Evolutionary conservation across 2,329 filamentous ascomycete genomes (phyloP).

Genomic region (Fusarium tjaetaba): DNA sequence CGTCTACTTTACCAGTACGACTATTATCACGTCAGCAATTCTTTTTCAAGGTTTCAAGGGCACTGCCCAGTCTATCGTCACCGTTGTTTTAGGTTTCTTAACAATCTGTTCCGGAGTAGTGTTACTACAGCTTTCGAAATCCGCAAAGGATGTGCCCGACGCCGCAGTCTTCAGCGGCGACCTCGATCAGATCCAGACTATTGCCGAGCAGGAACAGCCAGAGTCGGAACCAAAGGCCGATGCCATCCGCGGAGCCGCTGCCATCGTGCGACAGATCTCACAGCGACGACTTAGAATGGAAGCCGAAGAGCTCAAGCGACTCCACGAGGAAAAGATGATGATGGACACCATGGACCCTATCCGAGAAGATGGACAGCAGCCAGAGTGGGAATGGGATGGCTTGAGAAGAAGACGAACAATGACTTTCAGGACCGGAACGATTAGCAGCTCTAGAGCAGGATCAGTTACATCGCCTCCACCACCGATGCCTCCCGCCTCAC

Average conservation of each 20-base stretch:
- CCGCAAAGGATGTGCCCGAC: constrained; percentile 96
- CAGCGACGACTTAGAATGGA: constrained; percentile 80
- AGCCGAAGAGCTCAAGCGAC: constrained; percentile 77
- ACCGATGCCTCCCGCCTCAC: constrained; percentile 42
- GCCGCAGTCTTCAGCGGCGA: constrained; percentile 91
- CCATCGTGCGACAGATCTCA: constrained; percentile 86
- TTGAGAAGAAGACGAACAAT: constrained; percentile 77
- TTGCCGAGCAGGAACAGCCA: constrained; percentile 94
- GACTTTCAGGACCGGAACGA: constrained; percentile 39
- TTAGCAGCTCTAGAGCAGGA: constrained; percentile 46
- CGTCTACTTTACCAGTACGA: constrained; percentile 96
- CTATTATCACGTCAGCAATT: constrained; percentile 92
- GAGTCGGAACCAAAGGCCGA: constrained; percentile 97
- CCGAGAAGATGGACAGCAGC: constrained; percentile 74
- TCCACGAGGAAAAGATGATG: constrained; percentile 80
- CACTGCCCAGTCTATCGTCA: constrained; percentile 80
- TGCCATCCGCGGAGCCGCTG: constrained; percentile 89
- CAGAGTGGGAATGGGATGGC: constrained; percentile 87
- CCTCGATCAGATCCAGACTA: constrained; percentile 92
- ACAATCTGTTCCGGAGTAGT: constrained; percentile 94
- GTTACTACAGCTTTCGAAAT: constrained; percentile 94
- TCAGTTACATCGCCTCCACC: constrained; percentile 43
- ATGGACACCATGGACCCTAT: constrained; percentile 78
- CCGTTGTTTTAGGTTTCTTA: constrained; percentile 92
- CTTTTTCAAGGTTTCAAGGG: constrained; percentile 96